These are phyloP conservation scores for Rhododendron henanense DNA, from an alignment of 148 eudicot genomes.

Conservation along the genomic window DNA sequence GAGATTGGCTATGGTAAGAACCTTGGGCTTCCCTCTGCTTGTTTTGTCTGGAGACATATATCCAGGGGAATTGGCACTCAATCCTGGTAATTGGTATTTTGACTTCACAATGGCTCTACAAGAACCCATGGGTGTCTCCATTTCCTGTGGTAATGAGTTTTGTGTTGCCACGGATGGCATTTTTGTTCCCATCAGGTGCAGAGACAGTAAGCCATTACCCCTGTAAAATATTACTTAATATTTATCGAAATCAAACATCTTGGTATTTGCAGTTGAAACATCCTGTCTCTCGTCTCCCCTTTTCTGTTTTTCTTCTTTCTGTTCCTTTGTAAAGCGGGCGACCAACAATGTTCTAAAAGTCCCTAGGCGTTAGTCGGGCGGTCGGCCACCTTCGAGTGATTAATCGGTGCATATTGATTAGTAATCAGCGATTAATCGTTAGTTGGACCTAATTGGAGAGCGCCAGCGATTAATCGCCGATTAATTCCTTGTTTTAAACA, in stretches of 20 bases:
- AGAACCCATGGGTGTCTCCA: neutral
- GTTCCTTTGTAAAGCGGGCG: neutral
- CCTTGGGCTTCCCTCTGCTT: neutral
- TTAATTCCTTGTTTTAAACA: too few species aligned
- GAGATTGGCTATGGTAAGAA: neutral
- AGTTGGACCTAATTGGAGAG: too few species aligned
- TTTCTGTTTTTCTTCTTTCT: neutral
- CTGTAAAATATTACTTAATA: neutral
- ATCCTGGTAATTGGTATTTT: neutral
- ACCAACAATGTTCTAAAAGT: neutral
- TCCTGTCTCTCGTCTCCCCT: neutral
- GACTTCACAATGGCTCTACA: neutral
- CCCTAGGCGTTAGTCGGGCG: too few species aligned
- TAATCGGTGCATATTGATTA: too few species aligned
- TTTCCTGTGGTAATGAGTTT: neutral
- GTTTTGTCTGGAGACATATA: neutral
- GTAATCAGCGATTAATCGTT: too few species aligned
- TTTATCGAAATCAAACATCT: neutral
- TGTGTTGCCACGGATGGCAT: neutral
- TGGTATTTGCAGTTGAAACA: neutral
- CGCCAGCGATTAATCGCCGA: too few species aligned
- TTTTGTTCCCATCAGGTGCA: conserved; percentile 10
- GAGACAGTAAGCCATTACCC: neutral
- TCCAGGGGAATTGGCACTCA: neutral
- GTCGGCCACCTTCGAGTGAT: too few species aligned